Percentiles rank a stretch among this genome's conserved stretches.
These are phyloP conservation scores for Trametes coccinea DNA, from an alignment of 768 basidiomycete genomes.

Conservation along the genomic window DNA sequence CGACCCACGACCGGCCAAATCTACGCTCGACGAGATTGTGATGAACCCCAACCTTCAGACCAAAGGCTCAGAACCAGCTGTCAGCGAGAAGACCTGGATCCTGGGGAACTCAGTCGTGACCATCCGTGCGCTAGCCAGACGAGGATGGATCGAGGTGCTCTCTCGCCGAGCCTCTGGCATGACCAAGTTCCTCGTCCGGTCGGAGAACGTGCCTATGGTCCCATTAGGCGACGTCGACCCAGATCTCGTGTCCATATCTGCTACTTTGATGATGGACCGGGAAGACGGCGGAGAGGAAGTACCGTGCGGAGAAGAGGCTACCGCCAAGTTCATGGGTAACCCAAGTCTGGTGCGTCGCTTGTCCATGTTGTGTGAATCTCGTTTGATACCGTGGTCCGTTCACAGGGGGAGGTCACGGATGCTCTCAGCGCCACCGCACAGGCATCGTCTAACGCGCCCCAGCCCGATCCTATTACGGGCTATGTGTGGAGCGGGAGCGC, in stretches of 20 bases:
- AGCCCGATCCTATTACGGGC: constrained; percentile 75
- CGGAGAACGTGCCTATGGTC: constrained; percentile 89
- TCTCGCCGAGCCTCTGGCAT: constrained; percentile 88
- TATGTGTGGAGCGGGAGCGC: constrained; percentile 88
- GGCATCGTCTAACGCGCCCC: constrained; percentile 30
- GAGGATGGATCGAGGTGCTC: constrained; percentile 88
- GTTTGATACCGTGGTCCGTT: constrained; percentile 19
- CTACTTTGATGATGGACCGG: constrained; percentile 71
- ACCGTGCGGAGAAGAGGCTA: neutral
- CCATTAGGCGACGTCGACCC: constrained; percentile 83
- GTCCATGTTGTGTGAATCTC: neutral
- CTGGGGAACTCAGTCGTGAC: constrained; percentile 84
- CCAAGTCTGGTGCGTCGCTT: constrained; percentile 14
- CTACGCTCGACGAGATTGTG: constrained; percentile 76
- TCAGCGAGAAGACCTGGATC: constrained; percentile 79
- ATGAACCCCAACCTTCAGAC: constrained; percentile 49
- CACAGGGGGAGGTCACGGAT: constrained; percentile 15
- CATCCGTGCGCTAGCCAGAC: constrained; percentile 65
- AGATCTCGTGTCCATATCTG: constrained; percentile 71
- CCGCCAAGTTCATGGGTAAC: constrained; percentile 5
- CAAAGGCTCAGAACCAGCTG: constrained; percentile 39
- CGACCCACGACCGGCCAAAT: constrained; percentile 84
- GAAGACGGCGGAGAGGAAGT: constrained; percentile 29
- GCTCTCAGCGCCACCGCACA: constrained; percentile 8
- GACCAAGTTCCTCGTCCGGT: constrained; percentile 77